Evolutionary conservation across 176 grass and related monocot species (phyloP), one percentile per base, ranked within the genome.

Genomic region (Oryza meyeriana): DNA sequence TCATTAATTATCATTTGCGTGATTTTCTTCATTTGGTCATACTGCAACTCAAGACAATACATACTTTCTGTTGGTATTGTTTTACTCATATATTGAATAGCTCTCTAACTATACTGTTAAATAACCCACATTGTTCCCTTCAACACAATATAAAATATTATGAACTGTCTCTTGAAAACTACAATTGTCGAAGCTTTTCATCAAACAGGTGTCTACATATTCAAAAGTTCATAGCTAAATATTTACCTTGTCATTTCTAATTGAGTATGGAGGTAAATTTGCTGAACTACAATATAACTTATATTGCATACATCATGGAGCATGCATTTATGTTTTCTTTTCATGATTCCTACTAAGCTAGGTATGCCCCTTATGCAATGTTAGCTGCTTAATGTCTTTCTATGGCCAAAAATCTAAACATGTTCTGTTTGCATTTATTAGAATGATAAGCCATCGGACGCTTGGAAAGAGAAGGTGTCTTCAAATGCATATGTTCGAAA

Each of bases 391-490:
- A 22, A 27, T 75, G 50, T 72, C 22, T 55, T 47, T 61, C 4
- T 58, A 30, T 74, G 75, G 40, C 22, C 38, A 79, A 78, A 57
- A 29, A n/a, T 24, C 41, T 88, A 59, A 62, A 75, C 71, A 65
- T 85, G 6, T 86, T 14, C 63, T 89, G 7, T 5, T 87, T 82
- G 41, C 33, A 57, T 17, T 81, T 97, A 77, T 79, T 67, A 98
- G 92, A 90, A 72, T 74, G 34, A 26, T 22, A 83, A 76, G 61
- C 69, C 72, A 4, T 73, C 84, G 24, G 82, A 91, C 58, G 55
- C 67, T 52, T 98, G 92, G 92, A 95, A 93, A 81, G 87, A 89
- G 39, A 94, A 90, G 76, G 70, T 94, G 66, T 93, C 82, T 62
- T 84, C 84, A 77, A 93, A 98, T 87, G 75, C 85, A 34, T 98